Base-by-base conservation (phyloP, 768 basidiomycete species). In the Leucocoprinus sp. region DNA sequence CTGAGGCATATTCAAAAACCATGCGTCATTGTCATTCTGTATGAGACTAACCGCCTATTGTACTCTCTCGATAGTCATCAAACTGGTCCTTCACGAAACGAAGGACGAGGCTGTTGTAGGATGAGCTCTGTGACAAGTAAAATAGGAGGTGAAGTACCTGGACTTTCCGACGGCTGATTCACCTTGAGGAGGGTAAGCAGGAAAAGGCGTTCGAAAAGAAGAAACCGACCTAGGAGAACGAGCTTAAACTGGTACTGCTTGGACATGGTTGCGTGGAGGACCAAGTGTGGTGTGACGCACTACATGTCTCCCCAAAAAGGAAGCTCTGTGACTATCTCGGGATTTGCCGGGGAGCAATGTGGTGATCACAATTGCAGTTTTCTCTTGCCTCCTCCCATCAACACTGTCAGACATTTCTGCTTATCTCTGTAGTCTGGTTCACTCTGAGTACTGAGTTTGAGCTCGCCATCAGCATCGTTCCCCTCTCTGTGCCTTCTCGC, bases 91-190 rank as follows among this genome's bases (percentile, higher is more conserved):
- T 91, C 54, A 98, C 96, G 58, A 99, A 99, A 48, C 93, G 79
- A 51, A 98, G 70, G 42, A 99, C 96, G 52, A 98, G 67, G 68
- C 90, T 93, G 58, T 60, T 55, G 52, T 54, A 60, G 50, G 41
- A 50, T 59, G 58, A 63, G 60, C 42, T 45, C 45, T 35, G 38
- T 14, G 33, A 43, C 28, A 42, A 41, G 55, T 54, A 54, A 54
- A 59, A 51, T 51, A 49, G 50, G 43, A 52, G 28, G 2, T 19
- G 34, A 27, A 28, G 45, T 65, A 89, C 89, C 88, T 90, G 50
- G 86, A 90, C 74, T 99, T 99, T 42, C 96, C 96, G 40, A 99
- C 96, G 35, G 96, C 95, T 31, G 89, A 93, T 71, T 97, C 93
- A 57, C 93, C 93, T 96, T 59, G 21, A 47, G 36, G 19, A 49